Evolutionary conservation across 2,329 filamentous ascomycete species (phyloP), one percentile per base, ranked within the genome.

Genomic region (Cladosporium austrohemisphaericum): DNA sequence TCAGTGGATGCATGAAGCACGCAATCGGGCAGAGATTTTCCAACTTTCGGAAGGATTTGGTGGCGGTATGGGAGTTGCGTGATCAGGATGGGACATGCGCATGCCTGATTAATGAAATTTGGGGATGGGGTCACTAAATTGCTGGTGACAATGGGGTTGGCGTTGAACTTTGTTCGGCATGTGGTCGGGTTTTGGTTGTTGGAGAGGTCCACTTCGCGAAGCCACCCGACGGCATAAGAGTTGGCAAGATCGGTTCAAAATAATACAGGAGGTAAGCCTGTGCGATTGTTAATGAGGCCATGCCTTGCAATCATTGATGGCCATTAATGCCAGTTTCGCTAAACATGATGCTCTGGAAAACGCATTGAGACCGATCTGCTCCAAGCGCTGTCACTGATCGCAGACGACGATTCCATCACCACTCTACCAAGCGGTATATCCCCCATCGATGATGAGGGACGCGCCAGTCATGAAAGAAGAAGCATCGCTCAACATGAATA

Each of bases 401-500:
- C 23, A 23, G 19, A 25, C 25, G 13, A 40, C 16, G 37, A 23
- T 16, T 10, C 18, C 37, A 25, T 40, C n/a, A 26, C 18, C 37
- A 23, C 10, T 20, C 22, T 50, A 59, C 55, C 57, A 59, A 8
- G 57, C 56, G 22, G 57, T 60, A 36, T 60, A 56, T 7, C 59
- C 57, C 5, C 61, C 63, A 35, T 66, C 63, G 25, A 66, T 58
- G 20, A 63, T 53, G 9, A 65, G 44, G 22, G 59, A 38, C 1
- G 47, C 35, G 6, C 60, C 62, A 0, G 62, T 66, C 57, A 60
- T 65, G 52, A 57, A 60, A 2, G 55, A 56, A 2, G 54, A 55
- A 19, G 59, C 57, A 35, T 59, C 54, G 20, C 60, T 60, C 11
- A 67, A 54, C 56, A 67, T 50, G 52, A 64, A 65, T 13, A 67